A percentile compares a stretch with the other conserved stretches of the same genome.
Evolutionary conservation across 257 asterid species (phyloP).

Genomic region (Penstemon eatonii): DNA sequence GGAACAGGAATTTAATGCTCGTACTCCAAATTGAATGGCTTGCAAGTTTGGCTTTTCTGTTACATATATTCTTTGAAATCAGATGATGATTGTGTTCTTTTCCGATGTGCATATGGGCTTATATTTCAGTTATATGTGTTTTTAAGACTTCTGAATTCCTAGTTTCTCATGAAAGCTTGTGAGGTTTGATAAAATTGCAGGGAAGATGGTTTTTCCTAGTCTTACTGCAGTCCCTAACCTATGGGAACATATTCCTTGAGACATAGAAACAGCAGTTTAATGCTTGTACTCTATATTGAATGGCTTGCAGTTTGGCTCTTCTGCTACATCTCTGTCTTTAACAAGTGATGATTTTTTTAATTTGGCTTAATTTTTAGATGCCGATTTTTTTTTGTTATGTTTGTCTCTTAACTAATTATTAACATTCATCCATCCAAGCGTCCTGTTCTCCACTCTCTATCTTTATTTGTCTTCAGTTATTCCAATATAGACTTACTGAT

Average conservation of each 20-base stretch:
- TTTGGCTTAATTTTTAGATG: background rate
- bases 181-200: background rate
- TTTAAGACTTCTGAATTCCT: background rate
- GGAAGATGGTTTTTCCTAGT: background rate
- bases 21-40: constrained; percentile 39
- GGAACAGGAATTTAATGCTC: constrained; percentile 59
- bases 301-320: constrained; percentile 15
- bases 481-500: background rate
- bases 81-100: background rate
- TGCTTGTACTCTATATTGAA: constrained; percentile 7
- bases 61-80: constrained; percentile 11
- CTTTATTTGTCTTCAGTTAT: background rate
- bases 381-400: background rate
- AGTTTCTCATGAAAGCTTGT: background rate
- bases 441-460: background rate
- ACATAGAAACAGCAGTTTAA: constrained; percentile 9
- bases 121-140: background rate
- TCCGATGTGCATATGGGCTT: background rate
- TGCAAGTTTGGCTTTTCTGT: constrained; percentile 65
- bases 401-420: background rate
- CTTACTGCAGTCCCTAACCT: background rate
- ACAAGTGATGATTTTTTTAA: background rate
- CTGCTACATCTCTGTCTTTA: constrained; percentile 25
- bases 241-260: no score
- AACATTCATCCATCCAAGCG: background rate